phyloP scores from a whole-genome alignment of 2,329 filamentous ascomycete genomes.

The Lomentospora prolificans region DNA sequence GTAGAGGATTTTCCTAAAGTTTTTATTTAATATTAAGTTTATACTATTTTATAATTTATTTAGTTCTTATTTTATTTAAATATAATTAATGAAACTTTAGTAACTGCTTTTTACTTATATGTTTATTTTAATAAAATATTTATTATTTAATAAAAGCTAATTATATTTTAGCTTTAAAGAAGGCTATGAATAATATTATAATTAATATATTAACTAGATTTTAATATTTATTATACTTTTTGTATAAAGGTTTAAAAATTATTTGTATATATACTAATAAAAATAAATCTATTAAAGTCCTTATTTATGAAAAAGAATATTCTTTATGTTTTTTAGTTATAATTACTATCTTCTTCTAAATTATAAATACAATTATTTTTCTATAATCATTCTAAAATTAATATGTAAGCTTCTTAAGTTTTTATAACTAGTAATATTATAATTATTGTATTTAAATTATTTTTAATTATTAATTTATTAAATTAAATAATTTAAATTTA shows the following conservation, averaged over 20 bases:
- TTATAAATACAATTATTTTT: no score
- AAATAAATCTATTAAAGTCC: not conserved
- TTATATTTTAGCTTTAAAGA: not conserved
- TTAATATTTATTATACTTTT: no score
- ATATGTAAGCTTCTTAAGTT: not conserved
- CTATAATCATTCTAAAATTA: no score
- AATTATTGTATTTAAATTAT: not conserved
- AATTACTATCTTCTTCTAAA: no score
- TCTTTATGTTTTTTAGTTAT: no score
- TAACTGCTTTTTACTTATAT: no score
- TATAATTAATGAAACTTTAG: no score
- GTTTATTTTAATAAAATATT: not conserved
- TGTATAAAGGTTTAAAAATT: no score
- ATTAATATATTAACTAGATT: not conserved
- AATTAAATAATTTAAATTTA: constrained; percentile 3
- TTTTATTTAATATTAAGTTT: not conserved
- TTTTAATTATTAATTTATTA: constrained; percentile 1
- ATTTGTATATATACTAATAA: no score
- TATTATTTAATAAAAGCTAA: not conserved
- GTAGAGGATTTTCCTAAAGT: not conserved
- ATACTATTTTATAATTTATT: not conserved
- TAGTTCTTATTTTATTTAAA: not conserved
- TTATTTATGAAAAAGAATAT: no score
- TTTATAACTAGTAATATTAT: not conserved
- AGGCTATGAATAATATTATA: not conserved